phyloP scores from a whole-genome alignment of 768 basidiomycete genomes.

The Tylopilus intermedius region DNA sequence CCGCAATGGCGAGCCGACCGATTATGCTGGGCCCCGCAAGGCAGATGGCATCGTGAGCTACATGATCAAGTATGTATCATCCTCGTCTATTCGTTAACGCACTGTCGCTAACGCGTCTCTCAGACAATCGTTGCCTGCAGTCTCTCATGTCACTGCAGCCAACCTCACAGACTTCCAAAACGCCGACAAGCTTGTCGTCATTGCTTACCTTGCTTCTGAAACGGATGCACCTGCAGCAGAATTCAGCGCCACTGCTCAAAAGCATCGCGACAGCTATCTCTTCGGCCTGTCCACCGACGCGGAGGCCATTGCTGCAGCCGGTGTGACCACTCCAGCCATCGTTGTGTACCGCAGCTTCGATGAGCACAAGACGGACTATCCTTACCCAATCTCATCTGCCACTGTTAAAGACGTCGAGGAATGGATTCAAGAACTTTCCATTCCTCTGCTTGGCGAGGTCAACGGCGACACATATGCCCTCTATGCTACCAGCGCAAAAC shows the following conservation, averaged over 20 bases:
- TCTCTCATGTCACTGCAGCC: conserved; percentile 70
- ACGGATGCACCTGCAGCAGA: conserved; percentile 65
- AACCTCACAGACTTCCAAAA: conserved; percentile 83
- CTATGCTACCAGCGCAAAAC: conserved; percentile 79
- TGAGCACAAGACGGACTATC: conserved; percentile 68
- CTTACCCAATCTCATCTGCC: conserved; percentile 52
- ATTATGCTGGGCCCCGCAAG: conserved; percentile 87
- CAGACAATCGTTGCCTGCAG: conserved; percentile 91
- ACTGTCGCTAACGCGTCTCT: conserved; percentile 8
- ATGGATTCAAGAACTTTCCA: conserved; percentile 79
- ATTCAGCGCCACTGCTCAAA: conserved; percentile 78
- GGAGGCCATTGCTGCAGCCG: conserved; percentile 61
- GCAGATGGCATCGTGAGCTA: conserved; percentile 94
- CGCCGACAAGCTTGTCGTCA: conserved; percentile 84
- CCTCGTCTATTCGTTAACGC: not conserved
- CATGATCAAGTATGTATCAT: conserved; percentile 79
- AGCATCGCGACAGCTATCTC: conserved; percentile 88
- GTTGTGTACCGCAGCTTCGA: conserved; percentile 93
- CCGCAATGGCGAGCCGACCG: conserved; percentile 71
- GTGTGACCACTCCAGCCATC: conserved; percentile 75
- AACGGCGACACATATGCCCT: conserved; percentile 86
- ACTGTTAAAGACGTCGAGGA: conserved; percentile 58
- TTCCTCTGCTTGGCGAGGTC: conserved; percentile 90
- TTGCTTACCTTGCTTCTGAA: conserved; percentile 77
- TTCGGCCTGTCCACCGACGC: conserved; percentile 83